Percentiles rank a stretch among this genome's conserved stretches.
Conservation (phyloP, 805 yeast species). For the Teunomyces pallodes region DNA sequence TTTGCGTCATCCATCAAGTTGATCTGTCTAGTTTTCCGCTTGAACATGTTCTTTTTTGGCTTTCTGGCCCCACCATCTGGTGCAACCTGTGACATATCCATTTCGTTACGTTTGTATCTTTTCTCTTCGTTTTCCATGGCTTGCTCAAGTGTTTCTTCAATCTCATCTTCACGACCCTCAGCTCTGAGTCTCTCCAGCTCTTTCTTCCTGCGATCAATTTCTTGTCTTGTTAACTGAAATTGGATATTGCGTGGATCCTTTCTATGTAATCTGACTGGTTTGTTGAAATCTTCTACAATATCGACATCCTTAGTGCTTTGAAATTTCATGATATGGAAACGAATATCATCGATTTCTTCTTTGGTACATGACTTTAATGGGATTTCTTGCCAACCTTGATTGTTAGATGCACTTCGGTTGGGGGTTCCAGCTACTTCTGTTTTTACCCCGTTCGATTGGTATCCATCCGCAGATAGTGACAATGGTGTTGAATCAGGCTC, state of each 20-base stretch:
- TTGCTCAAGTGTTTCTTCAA: conserved; percentile 7
- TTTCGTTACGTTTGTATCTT: conserved; percentile 22
- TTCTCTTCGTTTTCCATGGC: conserved; percentile 16
- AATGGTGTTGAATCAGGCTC: not conserved
- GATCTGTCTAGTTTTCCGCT: conserved; percentile 82
- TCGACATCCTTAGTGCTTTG: conserved; percentile 72
- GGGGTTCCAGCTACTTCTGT: not conserved
- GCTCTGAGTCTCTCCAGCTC: conserved; percentile 23
- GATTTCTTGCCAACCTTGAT: conserved; percentile 47
- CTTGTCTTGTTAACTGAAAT: conserved; percentile 76
- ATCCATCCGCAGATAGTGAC: not conserved
- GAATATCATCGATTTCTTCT: conserved; percentile 67
- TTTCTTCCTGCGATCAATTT: conserved; percentile 56
- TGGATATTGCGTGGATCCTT: conserved; percentile 92
- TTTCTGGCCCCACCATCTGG: conserved; percentile 90
- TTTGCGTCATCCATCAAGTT: conserved; percentile 79
- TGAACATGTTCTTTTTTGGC: conserved; percentile 54
- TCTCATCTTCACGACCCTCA: conserved; percentile 7
- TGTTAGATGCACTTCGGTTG: conserved; percentile 3
- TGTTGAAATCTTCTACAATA: conserved; percentile 66
- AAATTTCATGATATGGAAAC: conserved; percentile 80
- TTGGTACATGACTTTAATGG: conserved; percentile 69
- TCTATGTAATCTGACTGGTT: conserved; percentile 85
- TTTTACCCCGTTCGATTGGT: conserved; percentile 1
- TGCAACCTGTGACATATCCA: conserved; percentile 69